These are phyloP conservation scores for Penicillium sumatraense DNA, from an alignment of 2,329 filamentous ascomycete genomes.

Conservation along the genomic window DNA sequence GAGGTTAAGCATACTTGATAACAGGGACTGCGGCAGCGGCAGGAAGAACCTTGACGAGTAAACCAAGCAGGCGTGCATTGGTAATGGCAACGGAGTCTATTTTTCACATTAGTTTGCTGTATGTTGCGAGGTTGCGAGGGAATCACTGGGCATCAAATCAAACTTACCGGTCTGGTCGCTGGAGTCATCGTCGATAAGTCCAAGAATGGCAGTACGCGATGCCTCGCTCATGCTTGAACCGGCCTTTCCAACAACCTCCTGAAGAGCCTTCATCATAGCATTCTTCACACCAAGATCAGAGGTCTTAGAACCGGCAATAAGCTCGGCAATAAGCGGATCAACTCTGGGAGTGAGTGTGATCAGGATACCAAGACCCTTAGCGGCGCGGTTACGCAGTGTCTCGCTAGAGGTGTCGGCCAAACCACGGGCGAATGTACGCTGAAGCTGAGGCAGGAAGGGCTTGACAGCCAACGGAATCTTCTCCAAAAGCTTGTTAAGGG, in stretches of 20 bases:
- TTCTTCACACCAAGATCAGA: slow-evolving; percentile 83
- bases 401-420: slow-evolving; percentile 93
- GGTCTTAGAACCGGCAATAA: slow-evolving; percentile 95
- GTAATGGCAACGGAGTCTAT: slow-evolving; percentile 80
- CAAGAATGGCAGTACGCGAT: slow-evolving; percentile 82
- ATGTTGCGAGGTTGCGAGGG: no score
- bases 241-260: slow-evolving; percentile 94
- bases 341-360: slow-evolving; percentile 96
- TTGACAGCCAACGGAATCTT: slow-evolving; percentile 96
- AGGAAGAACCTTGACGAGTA: slow-evolving; percentile 84
- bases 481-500: slow-evolving; percentile 91
- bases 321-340: slow-evolving; percentile 88
- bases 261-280: slow-evolving; percentile 95
- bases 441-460: slow-evolving; percentile 94
- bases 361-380: slow-evolving; percentile 89
- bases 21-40: slow-evolving; percentile 67
- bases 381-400: slow-evolving; percentile 80
- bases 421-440: slow-evolving; percentile 95
- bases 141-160: not conserved
- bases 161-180: slow-evolving; percentile 70
- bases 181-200: slow-evolving; percentile 82
- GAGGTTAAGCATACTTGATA: slow-evolving; percentile 57
- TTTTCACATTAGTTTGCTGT: no score
- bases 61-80: slow-evolving; percentile 86
- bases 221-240: slow-evolving; percentile 92